Conservation (phyloP, 805 yeast species). For the Monosporozyma servazzii region DNA sequence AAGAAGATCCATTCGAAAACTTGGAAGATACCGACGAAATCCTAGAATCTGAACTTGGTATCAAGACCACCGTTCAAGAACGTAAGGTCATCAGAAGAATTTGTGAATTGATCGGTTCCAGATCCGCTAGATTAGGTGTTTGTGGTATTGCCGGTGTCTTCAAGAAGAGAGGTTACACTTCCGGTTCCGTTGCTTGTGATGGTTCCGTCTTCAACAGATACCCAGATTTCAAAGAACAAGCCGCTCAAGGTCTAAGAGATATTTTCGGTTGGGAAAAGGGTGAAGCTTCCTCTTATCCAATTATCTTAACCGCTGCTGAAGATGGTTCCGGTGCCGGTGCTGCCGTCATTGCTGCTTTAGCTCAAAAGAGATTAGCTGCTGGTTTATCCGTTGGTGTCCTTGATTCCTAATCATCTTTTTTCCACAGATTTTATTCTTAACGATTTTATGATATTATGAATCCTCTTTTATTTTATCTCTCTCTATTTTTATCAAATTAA, state of each 20-base stretch:
- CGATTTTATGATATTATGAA: background rate
- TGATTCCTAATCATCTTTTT: slow-evolving; percentile 10
- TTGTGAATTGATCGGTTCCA: slow-evolving; percentile 80
- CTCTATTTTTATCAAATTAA: background rate
- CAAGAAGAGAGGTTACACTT: slow-evolving; percentile 66
- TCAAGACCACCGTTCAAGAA: slow-evolving; percentile 66
- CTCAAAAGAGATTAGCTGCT: slow-evolving; percentile 64
- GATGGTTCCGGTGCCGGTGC: slow-evolving; percentile 99
- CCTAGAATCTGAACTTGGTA: slow-evolving; percentile 48
- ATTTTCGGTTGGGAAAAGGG: slow-evolving; percentile 68
- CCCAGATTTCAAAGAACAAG: slow-evolving; percentile 85
- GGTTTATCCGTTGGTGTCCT: slow-evolving; percentile 59
- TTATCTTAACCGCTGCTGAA: slow-evolving; percentile 82
- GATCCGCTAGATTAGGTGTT: slow-evolving; percentile 86
- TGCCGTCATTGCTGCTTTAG: slow-evolving; percentile 92
- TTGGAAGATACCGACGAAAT: slow-evolving; percentile 63
- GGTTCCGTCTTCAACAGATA: slow-evolving; percentile 93
- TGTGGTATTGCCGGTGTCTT: slow-evolving; percentile 95
- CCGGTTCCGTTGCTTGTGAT: slow-evolving; percentile 90
- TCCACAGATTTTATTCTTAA: background rate
- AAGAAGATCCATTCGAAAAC: slow-evolving; percentile 82
- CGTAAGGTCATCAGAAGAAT: slow-evolving; percentile 73
- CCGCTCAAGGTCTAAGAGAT: slow-evolving; percentile 79
- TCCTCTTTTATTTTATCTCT: background rate
- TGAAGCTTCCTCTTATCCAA: slow-evolving; percentile 53